Conservation (phyloP, 495 filamentous ascomycete species). For the Annulohypoxylon stygium region DNA sequence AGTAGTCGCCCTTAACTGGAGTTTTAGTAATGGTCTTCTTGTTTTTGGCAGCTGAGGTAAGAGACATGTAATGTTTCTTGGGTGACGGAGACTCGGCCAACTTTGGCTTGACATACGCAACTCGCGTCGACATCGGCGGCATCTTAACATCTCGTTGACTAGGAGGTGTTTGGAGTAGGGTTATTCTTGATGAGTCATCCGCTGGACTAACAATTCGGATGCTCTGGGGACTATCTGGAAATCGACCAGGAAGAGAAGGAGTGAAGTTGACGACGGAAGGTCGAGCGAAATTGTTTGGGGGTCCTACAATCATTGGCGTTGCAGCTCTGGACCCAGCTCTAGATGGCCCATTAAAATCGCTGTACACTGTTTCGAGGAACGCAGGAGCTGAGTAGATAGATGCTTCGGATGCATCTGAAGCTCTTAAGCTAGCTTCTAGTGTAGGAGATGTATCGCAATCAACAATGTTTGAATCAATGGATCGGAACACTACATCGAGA, state of each 20-base stretch:
- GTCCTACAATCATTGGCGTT: slow-evolving; percentile 84
- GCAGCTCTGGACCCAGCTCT: slow-evolving; percentile 77
- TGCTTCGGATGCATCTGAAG: slow-evolving; percentile 86
- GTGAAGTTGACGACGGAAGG: slow-evolving; percentile 43
- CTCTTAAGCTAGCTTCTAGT: slow-evolving; percentile 76
- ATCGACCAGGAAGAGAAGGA: slow-evolving; percentile 47
- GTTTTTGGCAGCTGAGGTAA: slow-evolving; percentile 56
- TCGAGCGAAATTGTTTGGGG: slow-evolving; percentile 52
- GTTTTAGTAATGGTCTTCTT: slow-evolving; percentile 58
- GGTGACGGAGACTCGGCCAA: slow-evolving; percentile 38
- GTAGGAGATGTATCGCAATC: slow-evolving; percentile 69
- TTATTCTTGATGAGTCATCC: slow-evolving; percentile 45
- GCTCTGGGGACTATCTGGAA: slow-evolving; percentile 54
- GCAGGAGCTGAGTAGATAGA: slow-evolving; percentile 79
- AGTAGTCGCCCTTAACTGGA: slow-evolving; percentile 57
- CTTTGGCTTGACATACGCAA: slow-evolving; percentile 47
- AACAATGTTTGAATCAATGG: slow-evolving; percentile 74
- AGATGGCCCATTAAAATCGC: slow-evolving; percentile 69
- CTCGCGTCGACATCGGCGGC: slow-evolving; percentile 27
- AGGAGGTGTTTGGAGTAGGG: slow-evolving; percentile 40
- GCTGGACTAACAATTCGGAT: slow-evolving; percentile 57
- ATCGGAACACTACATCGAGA: slow-evolving; percentile 89
- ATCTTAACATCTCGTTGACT: slow-evolving; percentile 19
- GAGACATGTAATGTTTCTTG: slow-evolving; percentile 59
- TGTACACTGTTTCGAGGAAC: slow-evolving; percentile 85